Percentiles rank a stretch among this genome's conserved stretches.
Evolutionary conservation across 1,284 basidiomycete species (phyloP).

Genomic region (Cryptococcus sp.): DNA sequence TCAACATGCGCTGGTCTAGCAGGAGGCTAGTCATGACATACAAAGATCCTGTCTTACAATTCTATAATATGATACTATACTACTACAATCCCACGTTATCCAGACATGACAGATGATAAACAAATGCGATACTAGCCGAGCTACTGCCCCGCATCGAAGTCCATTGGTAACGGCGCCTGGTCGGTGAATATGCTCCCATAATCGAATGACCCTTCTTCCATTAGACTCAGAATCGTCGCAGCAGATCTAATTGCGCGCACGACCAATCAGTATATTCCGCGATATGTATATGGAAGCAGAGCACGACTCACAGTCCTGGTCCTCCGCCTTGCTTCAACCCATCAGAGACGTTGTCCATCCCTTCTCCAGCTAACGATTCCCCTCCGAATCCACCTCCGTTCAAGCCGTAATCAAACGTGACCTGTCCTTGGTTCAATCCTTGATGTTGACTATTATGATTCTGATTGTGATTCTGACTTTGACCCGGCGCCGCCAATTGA

Average conservation of each 20-base stretch:
- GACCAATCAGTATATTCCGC: background rate
- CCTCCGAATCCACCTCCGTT: constrained; percentile 30
- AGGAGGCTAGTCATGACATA: no score
- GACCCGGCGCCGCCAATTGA: background rate
- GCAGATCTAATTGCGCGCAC: constrained; percentile 38
- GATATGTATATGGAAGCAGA: background rate
- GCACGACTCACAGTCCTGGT: constrained; percentile 30
- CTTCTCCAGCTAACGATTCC: constrained; percentile 32
- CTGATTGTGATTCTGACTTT: constrained; percentile 5
- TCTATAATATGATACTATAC: no score
- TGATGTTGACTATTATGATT: no score
- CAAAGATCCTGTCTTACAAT: no score
- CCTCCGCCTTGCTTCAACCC: constrained; percentile 33
- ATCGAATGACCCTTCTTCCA: constrained; percentile 53
- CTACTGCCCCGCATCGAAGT: constrained; percentile 8
- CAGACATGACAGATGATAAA: background rate
- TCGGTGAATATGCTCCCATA: constrained; percentile 52
- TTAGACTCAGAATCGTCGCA: constrained; percentile 49
- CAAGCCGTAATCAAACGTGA: constrained; percentile 30
- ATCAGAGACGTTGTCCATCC: constrained; percentile 43
- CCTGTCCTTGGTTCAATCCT: background rate
- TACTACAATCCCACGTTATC: no score
- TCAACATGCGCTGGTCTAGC: no score
- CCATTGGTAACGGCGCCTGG: constrained; percentile 36
- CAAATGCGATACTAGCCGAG: background rate